Base-by-base conservation (phyloP, 2,329 filamentous ascomycete species). In the Zymoseptoria pseudotritici region DNA sequence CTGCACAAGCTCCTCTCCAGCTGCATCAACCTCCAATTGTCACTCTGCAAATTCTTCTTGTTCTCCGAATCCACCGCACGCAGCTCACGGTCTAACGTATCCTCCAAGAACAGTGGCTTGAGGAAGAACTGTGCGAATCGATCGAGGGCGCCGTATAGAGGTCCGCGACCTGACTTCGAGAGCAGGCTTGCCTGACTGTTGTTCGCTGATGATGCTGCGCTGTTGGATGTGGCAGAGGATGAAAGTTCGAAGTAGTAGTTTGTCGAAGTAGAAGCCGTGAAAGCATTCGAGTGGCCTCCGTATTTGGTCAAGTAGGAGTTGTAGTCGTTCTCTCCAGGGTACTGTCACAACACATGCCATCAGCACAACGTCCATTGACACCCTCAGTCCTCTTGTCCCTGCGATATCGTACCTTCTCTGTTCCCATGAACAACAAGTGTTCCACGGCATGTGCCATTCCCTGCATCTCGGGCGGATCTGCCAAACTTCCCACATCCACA, bases 171-270 rank as follows among this genome's bases (percentile, higher is more conserved):
- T 19, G 56, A 36, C 58, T 75, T 76, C 4, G 63, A 56, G 22
- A 73, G 67, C 52, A 76, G 61, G 51, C 73, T 71, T 29, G 72
- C 66, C 55, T 72, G 69, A 61, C 76, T 76, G 50, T 66, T 71
- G 54, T 69, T 67, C 17, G 66, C 60, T 21, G 77, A 76, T 62
- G 74, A 70, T 17, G 67, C 64, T 17, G 71, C 71, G 63, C 86
- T 85, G 71, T 81, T 84, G 64, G 75, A 70, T 53, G 79, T 78
- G 11, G 88, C 83, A 56, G 90, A 90, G 31, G 91, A 91, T 20
- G 90, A 90, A 60, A 97, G 86, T 71, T 99, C 94, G 73, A 99
- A 99, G 77, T 90, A 97, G 78, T 96, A 99, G 77, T 97, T 97
- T 64, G 94, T 99, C 56, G 93, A 95, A 1, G 91, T 96, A 4